Conservation (phyloP, 1,284 basidiomycete species). For the Mrakiaceae sp. region DNA sequence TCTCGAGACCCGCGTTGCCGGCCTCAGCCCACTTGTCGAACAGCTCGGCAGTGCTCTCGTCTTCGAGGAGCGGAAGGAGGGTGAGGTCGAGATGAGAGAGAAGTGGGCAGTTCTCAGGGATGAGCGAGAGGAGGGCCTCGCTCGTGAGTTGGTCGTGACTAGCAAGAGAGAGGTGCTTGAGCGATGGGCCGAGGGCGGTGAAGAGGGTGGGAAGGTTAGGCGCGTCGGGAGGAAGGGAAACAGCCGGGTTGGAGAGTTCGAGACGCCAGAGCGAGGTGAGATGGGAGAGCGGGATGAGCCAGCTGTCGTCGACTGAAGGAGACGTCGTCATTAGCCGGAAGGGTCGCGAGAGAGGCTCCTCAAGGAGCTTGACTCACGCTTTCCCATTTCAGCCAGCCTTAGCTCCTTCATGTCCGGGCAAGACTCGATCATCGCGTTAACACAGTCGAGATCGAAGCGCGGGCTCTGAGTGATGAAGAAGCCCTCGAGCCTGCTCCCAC, state of each 20-base stretch:
- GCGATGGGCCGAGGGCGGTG: constrained; percentile 39
- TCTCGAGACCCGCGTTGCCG: constrained; percentile 34
- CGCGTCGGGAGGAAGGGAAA: background rate
- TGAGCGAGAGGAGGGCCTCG: constrained; percentile 47
- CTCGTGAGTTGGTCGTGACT: constrained; percentile 50
- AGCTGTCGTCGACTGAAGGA: constrained; percentile 46
- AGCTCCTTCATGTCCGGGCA: constrained; percentile 59
- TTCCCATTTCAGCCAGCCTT: constrained; percentile 66
- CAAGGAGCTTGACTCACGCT: constrained; percentile 24
- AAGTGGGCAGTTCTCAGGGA: constrained; percentile 44
- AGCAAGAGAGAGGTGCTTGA: constrained; percentile 53
- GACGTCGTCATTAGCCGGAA: background rate
- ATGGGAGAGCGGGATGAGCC: constrained; percentile 45
- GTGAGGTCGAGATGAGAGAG: constrained; percentile 51
- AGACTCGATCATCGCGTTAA: constrained; percentile 49
- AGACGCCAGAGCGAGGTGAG: constrained; percentile 44
- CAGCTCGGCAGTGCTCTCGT: constrained; percentile 55
- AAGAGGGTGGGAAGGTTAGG: constrained; percentile 37
- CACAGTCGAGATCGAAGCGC: constrained; percentile 66
- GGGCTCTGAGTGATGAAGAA: constrained; percentile 79
- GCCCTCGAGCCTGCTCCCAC: constrained; percentile 41
- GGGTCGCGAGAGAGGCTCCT: background rate
- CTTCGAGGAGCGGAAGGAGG: constrained; percentile 52
- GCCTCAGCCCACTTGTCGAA: constrained; percentile 41
- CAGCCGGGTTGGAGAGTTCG: constrained; percentile 49